Percentiles rank a stretch among this genome's conserved stretches.
phyloP scores from a whole-genome alignment of 1,139 yeast species.

The Yamadazyma blattariae region DNA sequence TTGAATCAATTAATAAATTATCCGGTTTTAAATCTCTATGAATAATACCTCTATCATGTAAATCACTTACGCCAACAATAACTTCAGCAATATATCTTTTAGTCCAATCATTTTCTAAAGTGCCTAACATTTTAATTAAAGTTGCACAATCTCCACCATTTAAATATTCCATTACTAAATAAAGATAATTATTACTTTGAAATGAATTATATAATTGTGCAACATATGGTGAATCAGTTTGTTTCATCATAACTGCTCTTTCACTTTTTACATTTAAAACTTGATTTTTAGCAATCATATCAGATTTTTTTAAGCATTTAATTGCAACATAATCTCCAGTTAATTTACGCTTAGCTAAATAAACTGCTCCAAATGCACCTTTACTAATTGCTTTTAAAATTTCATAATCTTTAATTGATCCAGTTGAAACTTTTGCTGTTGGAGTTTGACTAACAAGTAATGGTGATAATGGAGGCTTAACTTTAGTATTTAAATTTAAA shows the following conservation, averaged over 20 bases:
- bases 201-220: slow-evolving; percentile 88
- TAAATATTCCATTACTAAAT: slow-evolving; percentile 92
- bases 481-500: not conserved
- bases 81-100: slow-evolving; percentile 85
- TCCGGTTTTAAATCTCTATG: slow-evolving; percentile 97
- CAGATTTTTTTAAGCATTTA: slow-evolving; percentile 88
- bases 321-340: slow-evolving; percentile 97
- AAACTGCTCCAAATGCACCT: slow-evolving; percentile 98
- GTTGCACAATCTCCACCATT: slow-evolving; percentile 97
- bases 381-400: slow-evolving; percentile 89
- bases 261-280: slow-evolving; percentile 93
- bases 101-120: slow-evolving; percentile 85
- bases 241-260: slow-evolving; percentile 96
- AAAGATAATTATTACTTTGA: slow-evolving; percentile 83
- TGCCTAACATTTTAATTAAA: slow-evolving; percentile 74
- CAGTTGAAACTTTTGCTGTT: slow-evolving; percentile 48
- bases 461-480: slow-evolving; percentile 77
- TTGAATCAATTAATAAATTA: slow-evolving; percentile 77
- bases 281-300: slow-evolving; percentile 96
- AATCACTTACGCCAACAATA: slow-evolving; percentile 83
- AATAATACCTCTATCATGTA: slow-evolving; percentile 84
- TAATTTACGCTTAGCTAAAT: slow-evolving; percentile 71
- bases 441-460: slow-evolving; percentile 63
- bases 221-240: slow-evolving; percentile 89
- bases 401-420: slow-evolving; percentile 85